A percentile compares a stretch with the other conserved stretches of the same genome.
Conservation (phyloP, 768 basidiomycete genomes). For the Amanita rimosa region DNA sequence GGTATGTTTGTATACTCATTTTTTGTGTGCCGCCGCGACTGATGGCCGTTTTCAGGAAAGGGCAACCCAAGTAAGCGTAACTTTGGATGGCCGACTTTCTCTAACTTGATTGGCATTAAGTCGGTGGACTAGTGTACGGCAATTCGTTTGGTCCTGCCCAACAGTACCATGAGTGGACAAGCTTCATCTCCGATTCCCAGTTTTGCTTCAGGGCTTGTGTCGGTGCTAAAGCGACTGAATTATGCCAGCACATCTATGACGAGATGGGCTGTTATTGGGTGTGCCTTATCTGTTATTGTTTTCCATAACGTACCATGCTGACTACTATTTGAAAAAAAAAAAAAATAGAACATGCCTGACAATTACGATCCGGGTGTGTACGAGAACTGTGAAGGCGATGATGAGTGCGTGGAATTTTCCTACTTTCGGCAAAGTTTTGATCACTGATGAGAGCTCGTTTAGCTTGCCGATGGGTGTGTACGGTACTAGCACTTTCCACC, state of each 20-base stretch:
- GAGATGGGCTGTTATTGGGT: constrained; percentile 51
- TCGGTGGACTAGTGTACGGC: constrained; percentile 65
- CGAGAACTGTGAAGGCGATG: constrained; percentile 55
- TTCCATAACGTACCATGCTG: not conserved
- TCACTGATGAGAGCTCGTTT: constrained; percentile 4
- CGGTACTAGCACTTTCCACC: constrained; percentile 58
- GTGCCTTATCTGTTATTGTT: not conserved
- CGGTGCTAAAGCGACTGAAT: constrained; percentile 40
- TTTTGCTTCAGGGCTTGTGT: constrained; percentile 72
- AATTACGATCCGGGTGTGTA: constrained; percentile 49
- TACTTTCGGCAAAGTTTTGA: not conserved
- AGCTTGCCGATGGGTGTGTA: constrained; percentile 61
- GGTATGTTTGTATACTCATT: constrained; percentile 13
- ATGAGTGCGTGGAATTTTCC: constrained; percentile 25
- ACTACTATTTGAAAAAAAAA: too few species aligned
- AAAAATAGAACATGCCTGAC: constrained; percentile 61
- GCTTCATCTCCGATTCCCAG: constrained; percentile 56
- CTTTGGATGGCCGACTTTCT: constrained; percentile 9
- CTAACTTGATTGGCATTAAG: constrained; percentile 18
- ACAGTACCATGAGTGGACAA: constrained; percentile 78
- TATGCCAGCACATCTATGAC: constrained; percentile 76
- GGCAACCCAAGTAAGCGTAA: constrained; percentile 31
- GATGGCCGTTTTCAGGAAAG: constrained; percentile 16
- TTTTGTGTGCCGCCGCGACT: not conserved
- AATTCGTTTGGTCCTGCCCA: constrained; percentile 37